Base-by-base conservation (phyloP, 768 basidiomycete species). In the Heimioporus sp. region DNA sequence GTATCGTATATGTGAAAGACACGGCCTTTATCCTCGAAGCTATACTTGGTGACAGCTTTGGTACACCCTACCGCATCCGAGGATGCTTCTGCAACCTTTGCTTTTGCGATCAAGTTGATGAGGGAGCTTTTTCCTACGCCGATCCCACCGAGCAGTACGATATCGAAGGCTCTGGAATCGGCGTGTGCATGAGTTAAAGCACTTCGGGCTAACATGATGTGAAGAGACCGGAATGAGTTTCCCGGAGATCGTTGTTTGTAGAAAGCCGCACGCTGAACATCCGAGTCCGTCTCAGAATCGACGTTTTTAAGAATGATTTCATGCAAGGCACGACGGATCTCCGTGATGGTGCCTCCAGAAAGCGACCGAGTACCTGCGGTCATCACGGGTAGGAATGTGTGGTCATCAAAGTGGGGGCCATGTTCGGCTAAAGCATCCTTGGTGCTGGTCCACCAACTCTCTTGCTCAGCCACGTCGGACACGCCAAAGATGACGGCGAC, bases 71-170 rank as follows among this genome's bases (percentile, higher is more conserved):
- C 38, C 8, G 68, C 64, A 10, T 64, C 58, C 32, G 65, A 57
- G 2, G 73, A 74, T 20, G 67, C 64, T 2, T 41, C 31, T 2
- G 75, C 75, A 17, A 56, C 49, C 1, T 62, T 46, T 9, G 48
- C 5, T 20, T 57, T 60, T 10, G 53, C 51, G 21, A 78, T 54
- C 63, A 76, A 59, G 54, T 78, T 78, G 52, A 78, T 51, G 32
- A 78, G 60, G 0, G 73, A 74, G 53, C 76, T 77, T 58, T 78
- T 78, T 10, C 72, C 66, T 10, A 65, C 66, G 10, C 66, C 68
- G 13, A 46, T 54, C 43, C 64, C 66, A 5, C 66, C 72, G 9
- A 78, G 68, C 21, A 64, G 63, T n/a, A 67, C 73, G n/a, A 56
- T 68, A 15, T 75, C 72, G 43, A 57, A 51, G 34, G 42, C 39